These are phyloP conservation scores for Chytriomyces sp. DNA, from an alignment of 192 early-diverging fungal genomes.

Conservation along the genomic window DNA sequence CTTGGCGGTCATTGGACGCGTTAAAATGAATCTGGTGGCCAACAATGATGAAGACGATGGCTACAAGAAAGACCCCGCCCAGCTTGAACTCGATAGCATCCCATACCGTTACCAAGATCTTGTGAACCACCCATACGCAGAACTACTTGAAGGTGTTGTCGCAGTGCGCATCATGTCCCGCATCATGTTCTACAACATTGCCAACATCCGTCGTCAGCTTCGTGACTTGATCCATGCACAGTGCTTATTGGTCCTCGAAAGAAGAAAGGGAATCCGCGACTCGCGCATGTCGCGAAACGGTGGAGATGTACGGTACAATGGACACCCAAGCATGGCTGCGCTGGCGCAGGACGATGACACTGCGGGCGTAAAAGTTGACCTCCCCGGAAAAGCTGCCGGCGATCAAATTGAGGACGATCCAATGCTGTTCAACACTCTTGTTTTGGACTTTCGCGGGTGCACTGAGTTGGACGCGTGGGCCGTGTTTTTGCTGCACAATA, in stretches of 20 bases:
- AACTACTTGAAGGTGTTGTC: slow-evolving; percentile 35
- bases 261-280: neutral
- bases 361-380: neutral
- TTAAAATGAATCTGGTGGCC: neutral
- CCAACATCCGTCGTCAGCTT: slow-evolving; percentile 35
- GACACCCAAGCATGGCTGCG: neutral
- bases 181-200: slow-evolving; percentile 46
- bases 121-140: slow-evolving; percentile 39
- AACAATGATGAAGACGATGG: neutral
- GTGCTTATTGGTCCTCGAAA: neutral
- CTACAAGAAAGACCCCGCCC: neutral
- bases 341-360: neutral
- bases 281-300: neutral
- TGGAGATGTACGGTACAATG: neutral
- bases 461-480: slow-evolving; percentile 27
- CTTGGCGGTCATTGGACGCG: slow-evolving; percentile 42
- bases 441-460: slow-evolving; percentile 11
- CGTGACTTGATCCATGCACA: slow-evolving; percentile 35
- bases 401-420: neutral
- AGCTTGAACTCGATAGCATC: neutral
- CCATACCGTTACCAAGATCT: slow-evolving; percentile 28
- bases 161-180: slow-evolving; percentile 25
- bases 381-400: neutral
- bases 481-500: slow-evolving; percentile 21
- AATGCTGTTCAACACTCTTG: neutral